phyloP scores from a whole-genome alignment of 441 rosid genomes.

The Adansonia grandidieri region DNA sequence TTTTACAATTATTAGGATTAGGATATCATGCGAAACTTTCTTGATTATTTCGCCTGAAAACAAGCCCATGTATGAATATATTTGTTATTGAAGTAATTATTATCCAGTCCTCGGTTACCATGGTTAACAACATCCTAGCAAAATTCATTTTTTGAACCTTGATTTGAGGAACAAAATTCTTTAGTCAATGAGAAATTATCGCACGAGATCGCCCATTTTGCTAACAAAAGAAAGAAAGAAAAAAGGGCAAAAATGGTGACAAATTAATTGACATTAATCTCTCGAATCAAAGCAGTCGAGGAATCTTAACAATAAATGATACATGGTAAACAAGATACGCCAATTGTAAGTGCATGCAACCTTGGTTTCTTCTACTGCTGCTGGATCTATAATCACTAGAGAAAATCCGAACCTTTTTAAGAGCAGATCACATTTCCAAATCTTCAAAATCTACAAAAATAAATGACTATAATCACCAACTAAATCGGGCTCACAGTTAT shows the following conservation, averaged over 20 bases:
- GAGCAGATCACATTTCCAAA: slow-evolving; percentile 5
- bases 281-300: background rate
- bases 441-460: slow-evolving; percentile 8
- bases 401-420: slow-evolving; percentile 3
- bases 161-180: no score
- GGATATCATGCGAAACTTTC: no score
- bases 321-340: background rate
- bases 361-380: background rate
- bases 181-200: background rate
- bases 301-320: background rate
- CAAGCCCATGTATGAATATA: no score
- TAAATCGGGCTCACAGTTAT: slow-evolving; percentile 6
- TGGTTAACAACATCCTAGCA: no score
- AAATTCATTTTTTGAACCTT: no score
- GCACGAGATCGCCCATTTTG: background rate
- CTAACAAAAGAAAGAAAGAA: background rate
- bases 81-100: background rate
- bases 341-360: background rate
- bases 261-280: background rate
- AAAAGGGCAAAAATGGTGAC: no score
- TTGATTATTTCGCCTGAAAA: no score
- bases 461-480: background rate
- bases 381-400: background rate
- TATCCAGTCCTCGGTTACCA: no score
- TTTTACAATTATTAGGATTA: no score